Base-by-base conservation (phyloP, 2,329 filamentous ascomycete genomes). In the Grosmannia clavigera region DNA sequence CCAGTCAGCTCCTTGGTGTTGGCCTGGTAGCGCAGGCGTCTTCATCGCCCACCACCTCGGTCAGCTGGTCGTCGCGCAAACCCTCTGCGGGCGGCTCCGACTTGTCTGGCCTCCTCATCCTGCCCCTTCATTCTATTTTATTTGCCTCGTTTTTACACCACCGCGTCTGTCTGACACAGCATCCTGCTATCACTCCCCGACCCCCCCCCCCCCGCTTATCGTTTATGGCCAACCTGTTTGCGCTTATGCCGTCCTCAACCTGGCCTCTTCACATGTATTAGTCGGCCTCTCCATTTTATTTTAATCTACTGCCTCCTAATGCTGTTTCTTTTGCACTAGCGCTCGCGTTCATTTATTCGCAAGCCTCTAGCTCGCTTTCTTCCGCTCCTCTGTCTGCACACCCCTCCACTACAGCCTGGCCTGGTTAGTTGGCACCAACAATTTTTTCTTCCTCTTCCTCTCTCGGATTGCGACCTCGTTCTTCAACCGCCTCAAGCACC, bases 401-500 rank as follows among this genome's bases (percentile, higher is more conserved):
- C 56, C 56, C 56, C 56, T 58, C 56, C 48, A 58, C 29, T 52
- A 58, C 56, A 51, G 46, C 59, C 35, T 57, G 22, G 35, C 59
- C 58, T 58, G 38, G 40, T 35, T 57, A 29, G 55, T 43, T 57
- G 55, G 55, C 55, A 57, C 55, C 55, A 57, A 61, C 55, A 51
- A 57, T 60, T 61, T 62, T 62, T 61, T 63, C 51, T n/a, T 40
- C 14, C 38, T 48, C 51, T 61, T n/a, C 31, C 61, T 57, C 52
- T 53, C 53, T 38, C 43, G 57, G 61, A 62, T 59, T 64, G 60
- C 61, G 55, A 62, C 59, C 62, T 64, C 58, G 57, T 61, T 60
- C 48, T 46, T 55, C 60, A 50, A 58, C 51, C 60, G 59, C 50
- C 52, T 33, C 46, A 31, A 16, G 19, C 54, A 43, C 38, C 25